Percentiles rank a stretch among this genome's conserved stretches.
phyloP scores from a whole-genome alignment of 495 filamentous ascomycete genomes.

The Pyrenula massariospora region DNA sequence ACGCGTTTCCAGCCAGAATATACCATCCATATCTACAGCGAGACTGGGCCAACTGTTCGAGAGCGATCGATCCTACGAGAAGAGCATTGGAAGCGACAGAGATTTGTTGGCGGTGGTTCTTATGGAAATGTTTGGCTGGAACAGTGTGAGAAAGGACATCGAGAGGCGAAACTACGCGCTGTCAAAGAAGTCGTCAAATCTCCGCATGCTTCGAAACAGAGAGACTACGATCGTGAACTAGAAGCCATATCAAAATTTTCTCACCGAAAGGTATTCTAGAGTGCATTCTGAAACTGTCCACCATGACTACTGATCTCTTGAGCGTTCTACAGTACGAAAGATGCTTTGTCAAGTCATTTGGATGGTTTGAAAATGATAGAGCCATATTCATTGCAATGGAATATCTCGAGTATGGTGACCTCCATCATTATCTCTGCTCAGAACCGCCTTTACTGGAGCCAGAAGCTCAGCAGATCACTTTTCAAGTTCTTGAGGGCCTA shows the following conservation, averaged over 20 bases:
- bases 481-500: slow-evolving; percentile 32
- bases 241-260: slow-evolving; percentile 33
- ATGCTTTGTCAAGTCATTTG: slow-evolving; percentile 20
- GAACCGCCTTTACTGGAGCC: slow-evolving; percentile 18
- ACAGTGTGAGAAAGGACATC: slow-evolving; percentile 9
- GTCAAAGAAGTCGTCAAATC: slow-evolving; percentile 15
- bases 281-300: background rate
- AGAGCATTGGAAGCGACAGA: slow-evolving; percentile 16
- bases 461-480: slow-evolving; percentile 22
- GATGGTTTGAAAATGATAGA: slow-evolving; percentile 19
- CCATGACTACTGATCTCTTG: background rate
- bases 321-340: slow-evolving; percentile 2
- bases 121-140: slow-evolving; percentile 25
- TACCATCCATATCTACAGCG: slow-evolving; percentile 13
- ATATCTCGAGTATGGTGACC: slow-evolving; percentile 16
- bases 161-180: slow-evolving; percentile 11
- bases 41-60: slow-evolving; percentile 4
- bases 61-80: slow-evolving; percentile 4
- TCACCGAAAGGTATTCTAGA: slow-evolving; percentile 9
- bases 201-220: background rate
- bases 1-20: slow-evolving; percentile 11
- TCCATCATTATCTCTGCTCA: slow-evolving; percentile 7
- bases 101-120: slow-evolving; percentile 15
- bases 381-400: slow-evolving; percentile 27
- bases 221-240: slow-evolving; percentile 22